Conservation (phyloP, 129 eudicot genomes). For the Tanacetum coccineum region DNA sequence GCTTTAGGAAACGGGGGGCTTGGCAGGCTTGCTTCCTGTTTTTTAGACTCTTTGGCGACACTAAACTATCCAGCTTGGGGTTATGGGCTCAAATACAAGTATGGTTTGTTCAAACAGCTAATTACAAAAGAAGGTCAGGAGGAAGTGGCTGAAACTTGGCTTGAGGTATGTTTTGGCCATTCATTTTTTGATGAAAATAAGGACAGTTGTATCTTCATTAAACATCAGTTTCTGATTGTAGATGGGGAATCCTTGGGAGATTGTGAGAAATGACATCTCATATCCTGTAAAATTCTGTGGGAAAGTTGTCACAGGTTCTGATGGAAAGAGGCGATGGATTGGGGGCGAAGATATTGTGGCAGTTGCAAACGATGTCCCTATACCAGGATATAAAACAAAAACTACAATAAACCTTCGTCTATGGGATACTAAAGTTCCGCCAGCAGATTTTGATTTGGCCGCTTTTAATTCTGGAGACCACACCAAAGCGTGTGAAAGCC, state of each 20-base stretch:
- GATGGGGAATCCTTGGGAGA: slow-evolving; percentile 97
- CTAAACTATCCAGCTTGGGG: no score
- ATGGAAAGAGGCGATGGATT: slow-evolving; percentile 78
- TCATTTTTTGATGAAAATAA: background rate
- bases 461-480: slow-evolving; percentile 95
- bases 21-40: no score
- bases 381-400: slow-evolving; percentile 95
- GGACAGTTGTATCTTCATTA: slow-evolving; percentile 16
- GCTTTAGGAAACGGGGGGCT: no score
- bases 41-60: no score
- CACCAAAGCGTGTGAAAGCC: slow-evolving; percentile 78
- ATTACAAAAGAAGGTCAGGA: slow-evolving; percentile 95
- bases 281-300: slow-evolving; percentile 86
- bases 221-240: slow-evolving; percentile 34
- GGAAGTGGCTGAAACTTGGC: slow-evolving; percentile 98
- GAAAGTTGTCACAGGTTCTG: slow-evolving; percentile 63
- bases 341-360: slow-evolving; percentile 95
- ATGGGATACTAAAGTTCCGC: slow-evolving; percentile 82
- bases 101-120: slow-evolving; percentile 81
- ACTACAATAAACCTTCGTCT: slow-evolving; percentile 83
- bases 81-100: slow-evolving; percentile 81
- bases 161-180: no score
- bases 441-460: slow-evolving; percentile 57
- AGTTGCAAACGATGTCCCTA: slow-evolving; percentile 90
- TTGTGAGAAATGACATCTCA: slow-evolving; percentile 76